Base-by-base conservation (phyloP, 2,329 filamentous ascomycete species). In the Cercospora brassicicola region DNA sequence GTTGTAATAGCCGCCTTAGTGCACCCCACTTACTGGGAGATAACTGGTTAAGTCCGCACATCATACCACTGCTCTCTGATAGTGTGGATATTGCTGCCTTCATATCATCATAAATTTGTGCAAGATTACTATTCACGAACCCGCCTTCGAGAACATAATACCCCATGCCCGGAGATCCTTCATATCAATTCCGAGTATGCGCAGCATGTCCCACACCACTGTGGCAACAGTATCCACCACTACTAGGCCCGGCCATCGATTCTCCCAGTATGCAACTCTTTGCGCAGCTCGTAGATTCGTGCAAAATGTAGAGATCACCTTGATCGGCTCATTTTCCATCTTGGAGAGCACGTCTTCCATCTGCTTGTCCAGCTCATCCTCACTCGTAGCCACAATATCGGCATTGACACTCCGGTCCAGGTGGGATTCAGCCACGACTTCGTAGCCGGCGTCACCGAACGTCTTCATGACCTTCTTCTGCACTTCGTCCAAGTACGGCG, bases 161-260 rank as follows among this genome's bases (percentile, higher is more conserved):
- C 80, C 80, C 81, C 80, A 81, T 1, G 76, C 75, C 45, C 73
- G 67, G 2, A 81, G 69, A 8, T 64, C 65, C 13, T 66, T 70
- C 53, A 72, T 74, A 62, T 79, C 76, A 30, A 80, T 68, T 4
- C 74, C 74, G 62, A 76, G 73, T 11, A 77, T 72, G 36, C 73
- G 74, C 65, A 82, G 70, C 77, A 82, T 80, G 65, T 80, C 79
- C 78, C 79, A 81, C 2, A 83, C 70, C 3, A 82, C 80, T 1
- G 80, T 82, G 0, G 79, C 76, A 9, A 83, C 80, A 0, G 79
- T 81, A 73, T 84, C 82, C 20, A 82, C 75, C 4, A 83, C 79
- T 2, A 75, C 73, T 3, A 82, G 59, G 0, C 73, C 74, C 64
- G 80, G 67, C 67, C 75, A 72, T 45, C 73, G 62, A 11, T 63